Percentiles rank a stretch among this genome's conserved stretches.
Evolutionary conservation across 1,139 yeast species (phyloP).

Genomic region (Kodamaea sp.): DNA sequence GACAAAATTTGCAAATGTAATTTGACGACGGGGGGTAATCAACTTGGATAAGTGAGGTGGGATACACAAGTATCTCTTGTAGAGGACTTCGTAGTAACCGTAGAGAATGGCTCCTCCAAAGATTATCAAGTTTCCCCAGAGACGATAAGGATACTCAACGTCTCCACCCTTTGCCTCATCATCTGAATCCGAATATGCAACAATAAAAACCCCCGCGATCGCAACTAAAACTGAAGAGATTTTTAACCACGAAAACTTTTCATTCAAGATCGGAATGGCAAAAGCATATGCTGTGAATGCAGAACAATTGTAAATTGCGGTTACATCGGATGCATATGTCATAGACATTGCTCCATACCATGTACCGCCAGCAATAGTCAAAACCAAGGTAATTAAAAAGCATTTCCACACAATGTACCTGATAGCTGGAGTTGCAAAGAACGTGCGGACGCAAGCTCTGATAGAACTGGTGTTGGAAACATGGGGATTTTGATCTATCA

Average conservation of each 20-base stretch:
- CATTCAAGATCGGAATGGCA: slow-evolving; percentile 73
- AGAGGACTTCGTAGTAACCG: slow-evolving; percentile 83
- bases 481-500: slow-evolving; percentile 44
- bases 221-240: slow-evolving; percentile 71
- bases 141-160: slow-evolving; percentile 55
- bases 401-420: slow-evolving; percentile 47
- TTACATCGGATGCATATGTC: slow-evolving; percentile 83
- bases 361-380: slow-evolving; percentile 76
- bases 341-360: slow-evolving; percentile 86
- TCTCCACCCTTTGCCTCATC: slow-evolving; percentile 13
- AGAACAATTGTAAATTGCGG: slow-evolving; percentile 88
- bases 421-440: slow-evolving; percentile 47
- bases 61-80: slow-evolving; percentile 75
- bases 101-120: slow-evolving; percentile 78
- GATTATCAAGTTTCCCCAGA: slow-evolving; percentile 72
- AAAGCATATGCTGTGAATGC: slow-evolving; percentile 87
- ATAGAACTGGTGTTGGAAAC: slow-evolving; percentile 42
- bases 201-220: slow-evolving; percentile 71
- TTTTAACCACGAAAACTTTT: slow-evolving; percentile 65
- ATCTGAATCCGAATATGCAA: slow-evolving; percentile 65
- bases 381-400: slow-evolving; percentile 51
- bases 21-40: slow-evolving; percentile 50
- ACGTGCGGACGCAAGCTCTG: slow-evolving; percentile 35
- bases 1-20: slow-evolving; percentile 48
- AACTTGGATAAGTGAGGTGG: slow-evolving; percentile 52